phyloP scores from a whole-genome alignment of 2,329 filamentous ascomycete species.

The Samsoniella hepiali region DNA sequence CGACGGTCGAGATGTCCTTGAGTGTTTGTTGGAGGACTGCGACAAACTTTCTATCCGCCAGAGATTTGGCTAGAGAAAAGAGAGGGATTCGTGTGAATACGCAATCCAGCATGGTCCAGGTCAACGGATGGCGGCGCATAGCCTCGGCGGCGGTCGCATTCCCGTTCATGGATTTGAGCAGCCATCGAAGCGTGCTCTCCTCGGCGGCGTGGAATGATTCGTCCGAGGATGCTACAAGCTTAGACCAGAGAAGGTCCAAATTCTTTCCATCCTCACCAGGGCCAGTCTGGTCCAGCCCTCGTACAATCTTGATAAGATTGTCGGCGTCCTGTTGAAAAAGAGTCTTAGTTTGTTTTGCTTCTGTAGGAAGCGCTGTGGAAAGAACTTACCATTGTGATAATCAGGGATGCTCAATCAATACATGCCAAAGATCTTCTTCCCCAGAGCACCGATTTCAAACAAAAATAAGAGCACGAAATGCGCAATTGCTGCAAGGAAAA shows the following conservation, averaged over 20 bases:
- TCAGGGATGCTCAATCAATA: neutral
- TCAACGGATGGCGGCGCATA: constrained; percentile 52
- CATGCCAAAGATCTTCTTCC: neutral
- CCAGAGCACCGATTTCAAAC: neutral
- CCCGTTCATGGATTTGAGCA: constrained; percentile 60
- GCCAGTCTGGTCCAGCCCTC: constrained; percentile 53
- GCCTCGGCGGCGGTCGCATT: constrained; percentile 46
- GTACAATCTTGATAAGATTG: constrained; percentile 50
- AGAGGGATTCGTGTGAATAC: constrained; percentile 64
- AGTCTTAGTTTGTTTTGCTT: neutral
- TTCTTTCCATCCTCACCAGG: constrained; percentile 44
- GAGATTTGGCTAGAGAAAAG: constrained; percentile 65
- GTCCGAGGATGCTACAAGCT: constrained; percentile 41
- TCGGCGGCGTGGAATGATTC: constrained; percentile 51
- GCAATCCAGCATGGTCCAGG: constrained; percentile 60
- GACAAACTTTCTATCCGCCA: constrained; percentile 68
- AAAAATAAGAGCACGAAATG: neutral
- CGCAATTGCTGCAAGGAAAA: neutral
- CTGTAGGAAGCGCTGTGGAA: neutral
- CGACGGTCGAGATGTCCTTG: constrained; percentile 49
- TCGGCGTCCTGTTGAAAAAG: constrained; percentile 28
- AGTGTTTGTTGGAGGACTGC: constrained; percentile 63
- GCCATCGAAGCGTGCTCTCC: constrained; percentile 58
- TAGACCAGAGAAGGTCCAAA: constrained; percentile 47
- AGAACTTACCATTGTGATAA: constrained; percentile 5